Conservation (phyloP, 2,329 filamentous ascomycete species). For the Apiospora pterosperma region DNA sequence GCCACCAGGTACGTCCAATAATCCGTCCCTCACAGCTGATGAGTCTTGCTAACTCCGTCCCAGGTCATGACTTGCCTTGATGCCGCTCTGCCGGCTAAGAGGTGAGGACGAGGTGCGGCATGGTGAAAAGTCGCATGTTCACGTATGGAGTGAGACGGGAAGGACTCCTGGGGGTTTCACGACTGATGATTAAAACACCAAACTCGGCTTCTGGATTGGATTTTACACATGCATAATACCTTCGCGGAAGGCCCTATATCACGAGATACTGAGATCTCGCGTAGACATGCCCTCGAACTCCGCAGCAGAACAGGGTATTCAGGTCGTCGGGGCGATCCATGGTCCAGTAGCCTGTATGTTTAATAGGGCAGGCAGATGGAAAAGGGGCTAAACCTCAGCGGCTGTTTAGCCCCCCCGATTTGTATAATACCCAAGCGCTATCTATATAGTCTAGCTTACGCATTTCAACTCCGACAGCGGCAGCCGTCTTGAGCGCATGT, state of each 20-base stretch:
- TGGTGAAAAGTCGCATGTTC: too few species aligned
- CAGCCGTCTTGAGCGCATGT: neutral
- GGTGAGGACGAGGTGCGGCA: neutral
- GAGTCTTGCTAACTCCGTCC: neutral
- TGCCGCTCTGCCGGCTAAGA: neutral
- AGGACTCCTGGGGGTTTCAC: neutral
- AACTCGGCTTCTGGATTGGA: slow-evolving; percentile 2
- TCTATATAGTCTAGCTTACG: neutral
- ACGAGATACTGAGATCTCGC: neutral
- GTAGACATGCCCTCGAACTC: neutral
- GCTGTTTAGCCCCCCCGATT: neutral
- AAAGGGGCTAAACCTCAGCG: neutral
- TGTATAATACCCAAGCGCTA: neutral
- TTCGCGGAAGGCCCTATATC: neutral
- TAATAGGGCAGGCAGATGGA: neutral
- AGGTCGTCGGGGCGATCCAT: neutral
- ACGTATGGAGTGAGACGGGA: neutral
- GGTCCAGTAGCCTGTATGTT: neutral
- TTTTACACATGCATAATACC: neutral
- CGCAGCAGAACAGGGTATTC: neutral
- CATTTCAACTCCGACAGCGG: neutral
- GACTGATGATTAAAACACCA: neutral
- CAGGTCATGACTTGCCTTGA: slow-evolving; percentile 6
- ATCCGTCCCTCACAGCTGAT: neutral
- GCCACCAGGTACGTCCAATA: slow-evolving; percentile 31